Evolutionary conservation across 2,329 filamentous ascomycete genomes (phyloP), one percentile per base, ranked within the genome.

Genomic region (Colletotrichum chrysophilum): DNA sequence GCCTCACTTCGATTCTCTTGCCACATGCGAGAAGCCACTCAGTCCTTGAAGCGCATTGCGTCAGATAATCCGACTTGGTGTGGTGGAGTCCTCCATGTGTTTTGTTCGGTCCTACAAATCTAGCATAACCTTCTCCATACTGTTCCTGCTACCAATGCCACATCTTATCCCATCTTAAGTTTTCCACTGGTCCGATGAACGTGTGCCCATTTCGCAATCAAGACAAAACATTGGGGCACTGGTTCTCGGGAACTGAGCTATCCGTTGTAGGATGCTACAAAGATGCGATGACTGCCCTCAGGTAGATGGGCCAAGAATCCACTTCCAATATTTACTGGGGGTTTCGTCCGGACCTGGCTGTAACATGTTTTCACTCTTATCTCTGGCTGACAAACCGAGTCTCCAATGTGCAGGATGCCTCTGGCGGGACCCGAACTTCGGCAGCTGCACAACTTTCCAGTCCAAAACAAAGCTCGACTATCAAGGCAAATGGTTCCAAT

Each of bases 151-250:
- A 28, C 24, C 70, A 2, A 52, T 34, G 26, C 52, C 36, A 30
- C 16, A n/a, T 48, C 64, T 48, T 52, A 61, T 28, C 66, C 36
- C 70, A 52, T 61, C 34, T 58, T 16, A 52, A 68, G 34, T 61
- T 13, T n/a, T 6, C 14, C 4, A 9, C 7, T 24, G 5, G 6
- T 13, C 26, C 52, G 36, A 30, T 7, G 56, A 30, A 60, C 28
- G 14, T 28, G 7, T 34, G 16, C 26, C 16, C 7, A 61, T 68
- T 32, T 26, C 16, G n/a, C 14, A 9, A 21, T 30, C 16, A 14
- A 6, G 4, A 7, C 10, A 28, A 21, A 21, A 55, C 18, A 26
- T 9, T 28, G 34, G 36, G 70, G 32, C 4, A 32, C 18, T 3
- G 1, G 1, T 7, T 5, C 13, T 32, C 64, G 26, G 64, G 36